Percentiles rank a stretch among this genome's conserved stretches.
Evolutionary conservation across 257 asterid genomes (phyloP).

Genomic region (Craterostigma plantagineum): DNA sequence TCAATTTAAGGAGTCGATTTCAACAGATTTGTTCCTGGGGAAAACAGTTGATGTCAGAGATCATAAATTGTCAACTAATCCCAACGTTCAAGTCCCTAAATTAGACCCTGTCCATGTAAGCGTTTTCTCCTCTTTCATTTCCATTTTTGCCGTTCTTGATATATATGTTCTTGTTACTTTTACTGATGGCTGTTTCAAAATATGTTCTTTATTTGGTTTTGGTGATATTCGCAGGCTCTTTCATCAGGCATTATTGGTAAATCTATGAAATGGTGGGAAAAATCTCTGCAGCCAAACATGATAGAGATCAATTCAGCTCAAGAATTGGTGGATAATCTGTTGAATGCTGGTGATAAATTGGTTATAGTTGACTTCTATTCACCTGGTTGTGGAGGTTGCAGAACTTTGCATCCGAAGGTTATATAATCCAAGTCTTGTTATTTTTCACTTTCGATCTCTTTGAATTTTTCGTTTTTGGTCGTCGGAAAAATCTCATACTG

Average conservation of each 20-base stretch:
- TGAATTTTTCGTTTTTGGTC: too few relatives aligned
- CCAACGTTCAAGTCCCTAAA: conserved; percentile 19
- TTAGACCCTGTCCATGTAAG: conserved; percentile 38
- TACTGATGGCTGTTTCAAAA: too few relatives aligned
- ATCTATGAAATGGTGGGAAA: conserved; percentile 81
- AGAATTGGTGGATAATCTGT: conserved; percentile 42
- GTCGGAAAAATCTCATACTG: too few relatives aligned
- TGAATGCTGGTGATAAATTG: conserved; percentile 64
- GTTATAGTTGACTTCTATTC: conserved; percentile 77
- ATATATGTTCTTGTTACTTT: too few relatives aligned
- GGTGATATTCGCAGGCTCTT: too few relatives aligned
- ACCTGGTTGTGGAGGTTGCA: conserved; percentile 96
- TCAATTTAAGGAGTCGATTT: conserved; percentile 28
- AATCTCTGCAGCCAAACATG: conserved; percentile 59
- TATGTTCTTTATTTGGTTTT: too few relatives aligned
- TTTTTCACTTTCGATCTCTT: too few relatives aligned
- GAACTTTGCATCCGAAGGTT: conserved; percentile 44
- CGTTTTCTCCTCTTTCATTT: background rate
- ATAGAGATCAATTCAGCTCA: conserved; percentile 56
- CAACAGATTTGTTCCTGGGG: conserved; percentile 23
- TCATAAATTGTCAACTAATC: conserved; percentile 15
- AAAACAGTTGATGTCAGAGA: conserved; percentile 21
- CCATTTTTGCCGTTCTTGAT: conserved; percentile 14
- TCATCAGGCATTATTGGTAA: conserved; percentile 8
- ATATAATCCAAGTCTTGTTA: too few relatives aligned